Evolutionary conservation across 345 rosid genomes (phyloP).

Genomic region (Raphanus sativus): DNA sequence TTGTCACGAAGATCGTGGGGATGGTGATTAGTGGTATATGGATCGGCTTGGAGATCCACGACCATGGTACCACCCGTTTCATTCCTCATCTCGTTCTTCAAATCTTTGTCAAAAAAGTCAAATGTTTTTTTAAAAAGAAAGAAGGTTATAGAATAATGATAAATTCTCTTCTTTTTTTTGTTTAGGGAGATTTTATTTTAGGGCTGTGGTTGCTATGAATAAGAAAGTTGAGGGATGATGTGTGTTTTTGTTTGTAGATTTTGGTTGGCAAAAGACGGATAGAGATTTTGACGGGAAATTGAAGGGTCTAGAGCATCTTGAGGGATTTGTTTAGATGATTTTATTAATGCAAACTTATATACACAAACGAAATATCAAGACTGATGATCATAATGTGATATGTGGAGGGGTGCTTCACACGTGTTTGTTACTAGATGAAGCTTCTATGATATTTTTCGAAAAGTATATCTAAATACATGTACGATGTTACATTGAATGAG

Average conservation of each 20-base stretch:
- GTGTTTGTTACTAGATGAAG: slow-evolving; percentile 27
- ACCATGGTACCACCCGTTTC: slow-evolving; percentile 37
- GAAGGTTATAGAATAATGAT: slow-evolving; percentile 7
- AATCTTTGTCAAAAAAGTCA: slow-evolving; percentile 29
- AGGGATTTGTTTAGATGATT: slow-evolving; percentile 25
- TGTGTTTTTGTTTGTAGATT: slow-evolving; percentile 15
- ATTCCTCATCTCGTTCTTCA: slow-evolving; percentile 27
- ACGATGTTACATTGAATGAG: slow-evolving; percentile 14
- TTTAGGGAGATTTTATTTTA: neutral
- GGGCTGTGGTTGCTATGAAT: slow-evolving; percentile 20
- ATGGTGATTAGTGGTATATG: slow-evolving; percentile 23
- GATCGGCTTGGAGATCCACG: slow-evolving; percentile 33
- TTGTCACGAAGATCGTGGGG: neutral
- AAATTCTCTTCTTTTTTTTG: neutral
- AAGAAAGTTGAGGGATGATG: slow-evolving; percentile 23
- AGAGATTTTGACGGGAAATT: slow-evolving; percentile 21
- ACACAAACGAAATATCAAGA: neutral
- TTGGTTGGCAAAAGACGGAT: slow-evolving; percentile 23
- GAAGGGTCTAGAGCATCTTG: slow-evolving; percentile 29
- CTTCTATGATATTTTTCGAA: slow-evolving; percentile 5
- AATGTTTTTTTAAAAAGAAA: slow-evolving; percentile 3
- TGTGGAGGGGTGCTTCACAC: slow-evolving; percentile 34
- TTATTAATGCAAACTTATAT: slow-evolving; percentile 20
- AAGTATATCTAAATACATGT: neutral
- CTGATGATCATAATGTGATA: slow-evolving; percentile 16